A percentile compares a stretch with the other conserved stretches of the same genome.
Conservation (phyloP, 768 basidiomycete genomes). For the Lactifluus volemus region DNA sequence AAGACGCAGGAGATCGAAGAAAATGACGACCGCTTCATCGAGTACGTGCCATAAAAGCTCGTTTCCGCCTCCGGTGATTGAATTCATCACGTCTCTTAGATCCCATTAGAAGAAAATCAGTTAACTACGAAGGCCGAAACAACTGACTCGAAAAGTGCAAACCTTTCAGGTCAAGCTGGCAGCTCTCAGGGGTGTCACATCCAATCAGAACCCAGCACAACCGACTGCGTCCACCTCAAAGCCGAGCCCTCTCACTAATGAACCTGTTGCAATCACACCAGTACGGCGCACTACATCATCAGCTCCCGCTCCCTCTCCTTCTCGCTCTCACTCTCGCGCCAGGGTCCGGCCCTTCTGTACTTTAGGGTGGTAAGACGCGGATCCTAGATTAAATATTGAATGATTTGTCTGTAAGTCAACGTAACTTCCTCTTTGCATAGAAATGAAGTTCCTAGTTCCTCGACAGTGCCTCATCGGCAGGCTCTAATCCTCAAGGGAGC, state of each 20-base stretch:
- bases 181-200: slow-evolving; percentile 38
- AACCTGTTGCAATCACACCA: slow-evolving; percentile 1
- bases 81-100: slow-evolving; percentile 30
- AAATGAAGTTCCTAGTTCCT: neutral
- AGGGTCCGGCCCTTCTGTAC: slow-evolving; percentile 37
- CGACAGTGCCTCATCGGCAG: neutral
- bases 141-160: slow-evolving; percentile 61
- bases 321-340: slow-evolving; percentile 18
- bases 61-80: neutral
- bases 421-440: neutral
- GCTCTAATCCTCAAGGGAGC: neutral
- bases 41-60: slow-evolving; percentile 40
- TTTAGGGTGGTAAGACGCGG: slow-evolving; percentile 42
- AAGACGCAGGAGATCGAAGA: slow-evolving; percentile 78
- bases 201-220: slow-evolving; percentile 12
- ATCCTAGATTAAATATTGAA: neutral
- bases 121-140: slow-evolving; percentile 59
- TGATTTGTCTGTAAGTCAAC: neutral
- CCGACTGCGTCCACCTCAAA: slow-evolving; percentile 19
- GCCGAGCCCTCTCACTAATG: slow-evolving; percentile 9
- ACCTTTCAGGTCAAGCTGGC: slow-evolving; percentile 59
- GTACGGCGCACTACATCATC: slow-evolving; percentile 8
- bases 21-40: slow-evolving; percentile 72
- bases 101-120: slow-evolving; percentile 73
- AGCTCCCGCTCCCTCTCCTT: slow-evolving; percentile 13